Base-by-base conservation (phyloP, 2,329 filamentous ascomycete species). In the Scytalidium lignicola region DNA sequence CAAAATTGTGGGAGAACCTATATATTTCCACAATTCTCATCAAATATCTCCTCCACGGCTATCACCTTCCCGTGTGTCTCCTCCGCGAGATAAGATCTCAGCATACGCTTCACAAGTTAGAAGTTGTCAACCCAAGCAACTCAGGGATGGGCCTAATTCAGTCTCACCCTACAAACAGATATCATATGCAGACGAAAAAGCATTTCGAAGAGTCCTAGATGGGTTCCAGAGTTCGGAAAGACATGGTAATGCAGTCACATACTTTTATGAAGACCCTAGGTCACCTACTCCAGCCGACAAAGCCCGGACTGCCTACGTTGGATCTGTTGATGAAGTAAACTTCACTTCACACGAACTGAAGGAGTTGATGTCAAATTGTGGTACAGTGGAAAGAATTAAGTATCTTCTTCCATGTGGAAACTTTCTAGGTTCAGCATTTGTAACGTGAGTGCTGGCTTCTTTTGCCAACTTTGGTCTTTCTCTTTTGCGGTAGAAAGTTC, bases 311-410 rank as follows among this genome's bases (percentile, higher is more conserved):
- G 43, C 55, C 2, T 56, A 48, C 26, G 40, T 61, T 46, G 41
- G 26, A 2, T 46, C 51, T 15, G 41, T 51, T 7, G 23, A 50
- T 20, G 19, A 39, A 18, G 23, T 44, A 10, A 44, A 48, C 29
- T 59, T 60, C 41, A 12, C 39, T 40, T 48, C 53, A 44, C 46
- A 57, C 41, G 26, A 44, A n/a, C 42, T 63, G 7, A 52, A 55
- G 21, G 19, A 47, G 0, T 23, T 61, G 13, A 53, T 62, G 51
- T 51, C 53, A 3, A 20, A 51, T 28, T 51, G 49, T 47, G 61
- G 61, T 9, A 44, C 41, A 17, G 55, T 63, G 19, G 52, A 58
- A 21, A 53, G 42, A 12, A 57, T 63, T 19, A 55, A 49, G 23
- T 59, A 49, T 32, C 39, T 58, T 2, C 23, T 37, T 13, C 32